A percentile compares a stretch with the other conserved stretches of the same genome.
Conservation (phyloP, 768 basidiomycete species). For the Hortiboletus campestris region DNA sequence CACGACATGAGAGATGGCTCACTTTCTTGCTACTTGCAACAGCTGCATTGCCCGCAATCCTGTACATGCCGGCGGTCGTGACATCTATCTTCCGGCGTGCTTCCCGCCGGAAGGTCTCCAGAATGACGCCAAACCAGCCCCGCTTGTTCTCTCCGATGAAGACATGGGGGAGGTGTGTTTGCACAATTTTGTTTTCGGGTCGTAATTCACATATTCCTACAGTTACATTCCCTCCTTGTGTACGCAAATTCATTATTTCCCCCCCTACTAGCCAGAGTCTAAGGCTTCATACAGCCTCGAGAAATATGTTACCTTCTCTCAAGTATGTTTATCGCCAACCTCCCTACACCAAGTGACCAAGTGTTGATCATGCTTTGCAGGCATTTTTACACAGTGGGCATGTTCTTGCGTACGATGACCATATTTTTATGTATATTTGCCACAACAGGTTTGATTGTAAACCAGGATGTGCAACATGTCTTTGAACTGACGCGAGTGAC, state of each 20-base stretch:
- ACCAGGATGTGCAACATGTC: constrained; percentile 26
- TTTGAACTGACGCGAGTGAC: constrained; percentile 26
- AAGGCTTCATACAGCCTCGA: constrained; percentile 40
- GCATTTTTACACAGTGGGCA: constrained; percentile 23
- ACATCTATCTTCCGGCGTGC: constrained; percentile 48
- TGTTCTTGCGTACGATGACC: neutral
- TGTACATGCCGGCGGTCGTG: constrained; percentile 33
- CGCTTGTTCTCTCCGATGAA: constrained; percentile 40
- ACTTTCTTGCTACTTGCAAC: too few species aligned
- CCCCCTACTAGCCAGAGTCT: constrained; percentile 25
- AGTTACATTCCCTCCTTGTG: constrained; percentile 62
- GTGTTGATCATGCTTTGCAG: constrained; percentile 22
- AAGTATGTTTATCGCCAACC: constrained; percentile 6
- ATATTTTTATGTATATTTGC: too few species aligned
- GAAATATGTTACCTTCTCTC: constrained; percentile 32
- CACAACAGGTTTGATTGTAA: constrained; percentile 22
- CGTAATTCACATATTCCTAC: neutral
- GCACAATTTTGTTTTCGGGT: neutral
- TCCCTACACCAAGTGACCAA: constrained; percentile 42
- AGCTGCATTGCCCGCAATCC: constrained; percentile 43
- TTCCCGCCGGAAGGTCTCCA: constrained; percentile 43
- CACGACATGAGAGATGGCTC: too few species aligned
- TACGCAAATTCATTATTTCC: constrained; percentile 33
- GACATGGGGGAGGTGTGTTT: constrained; percentile 46
- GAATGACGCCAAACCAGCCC: constrained; percentile 9